These are phyloP conservation scores for Elaphomyces granulatus DNA, from an alignment of 495 filamentous ascomycete species.

Conservation along the genomic window DNA sequence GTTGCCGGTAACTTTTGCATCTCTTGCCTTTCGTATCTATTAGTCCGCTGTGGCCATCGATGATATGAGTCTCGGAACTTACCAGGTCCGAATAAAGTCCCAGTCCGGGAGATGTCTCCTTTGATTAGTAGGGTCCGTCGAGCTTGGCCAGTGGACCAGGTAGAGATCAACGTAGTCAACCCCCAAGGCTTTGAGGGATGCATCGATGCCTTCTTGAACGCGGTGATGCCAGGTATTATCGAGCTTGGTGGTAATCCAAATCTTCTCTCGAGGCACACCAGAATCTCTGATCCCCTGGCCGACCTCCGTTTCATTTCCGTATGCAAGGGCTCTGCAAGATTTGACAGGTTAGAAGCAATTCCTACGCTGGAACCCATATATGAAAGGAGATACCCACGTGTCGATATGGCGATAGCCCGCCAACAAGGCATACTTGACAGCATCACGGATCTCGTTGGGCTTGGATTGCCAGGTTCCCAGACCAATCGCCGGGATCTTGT, in stretches of 20 bases:
- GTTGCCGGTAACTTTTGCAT: constrained; percentile 70
- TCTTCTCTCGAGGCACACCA: constrained; percentile 63
- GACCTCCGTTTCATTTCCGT: constrained; percentile 75
- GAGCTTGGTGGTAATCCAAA: constrained; percentile 83
- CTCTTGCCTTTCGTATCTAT: constrained; percentile 35
- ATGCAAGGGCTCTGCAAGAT: constrained; percentile 64
- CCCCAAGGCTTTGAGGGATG: constrained; percentile 53
- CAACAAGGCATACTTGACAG: constrained; percentile 62
- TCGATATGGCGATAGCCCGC: constrained; percentile 62
- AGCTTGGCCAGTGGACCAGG: constrained; percentile 73
- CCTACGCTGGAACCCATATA: no score
- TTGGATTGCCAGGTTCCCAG: constrained; percentile 72
- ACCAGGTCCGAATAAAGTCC: constrained; percentile 73
- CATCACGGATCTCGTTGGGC: constrained; percentile 48
- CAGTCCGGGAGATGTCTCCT: constrained; percentile 51
- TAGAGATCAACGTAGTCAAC: constrained; percentile 73
- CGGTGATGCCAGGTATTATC: constrained; percentile 68
- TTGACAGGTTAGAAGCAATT: no score
- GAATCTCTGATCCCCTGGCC: constrained; percentile 67
- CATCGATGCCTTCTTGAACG: constrained; percentile 53
- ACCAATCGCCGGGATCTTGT: constrained; percentile 65
- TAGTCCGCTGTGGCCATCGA: neutral
- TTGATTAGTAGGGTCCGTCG: constrained; percentile 41
- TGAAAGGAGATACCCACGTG: constrained; percentile 30
- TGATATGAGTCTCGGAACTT: constrained; percentile 3